These are phyloP conservation scores for Glonium stellatum DNA, from an alignment of 495 filamentous ascomycete species.

Conservation along the genomic window DNA sequence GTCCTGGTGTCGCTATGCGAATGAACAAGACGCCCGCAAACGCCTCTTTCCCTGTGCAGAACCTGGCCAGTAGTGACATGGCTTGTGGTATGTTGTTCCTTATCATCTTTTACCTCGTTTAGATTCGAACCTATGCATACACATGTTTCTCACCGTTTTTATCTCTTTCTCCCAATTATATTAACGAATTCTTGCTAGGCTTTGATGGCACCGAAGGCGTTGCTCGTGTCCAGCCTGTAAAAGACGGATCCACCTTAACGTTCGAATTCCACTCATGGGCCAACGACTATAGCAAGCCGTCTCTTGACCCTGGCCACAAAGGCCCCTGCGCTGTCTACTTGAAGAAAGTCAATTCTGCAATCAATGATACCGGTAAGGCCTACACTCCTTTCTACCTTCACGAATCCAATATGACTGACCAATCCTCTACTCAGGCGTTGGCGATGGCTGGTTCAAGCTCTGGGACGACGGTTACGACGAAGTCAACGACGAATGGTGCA, in stretches of 20 bases:
- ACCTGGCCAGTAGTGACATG: conserved; percentile 54
- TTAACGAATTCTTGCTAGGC: conserved; percentile 36
- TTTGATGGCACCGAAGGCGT: conserved; percentile 50
- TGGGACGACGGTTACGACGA: conserved; percentile 58
- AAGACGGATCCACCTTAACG: conserved; percentile 49
- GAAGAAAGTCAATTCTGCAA: conserved; percentile 44
- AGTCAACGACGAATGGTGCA: conserved; percentile 53
- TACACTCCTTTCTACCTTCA: neutral
- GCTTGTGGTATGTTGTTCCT: conserved; percentile 53
- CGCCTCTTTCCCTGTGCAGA: conserved; percentile 48
- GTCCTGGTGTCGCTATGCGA: conserved; percentile 63
- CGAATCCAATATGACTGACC: conserved; percentile 27
- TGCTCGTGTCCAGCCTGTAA: conserved; percentile 50
- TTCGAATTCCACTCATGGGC: conserved; percentile 58
- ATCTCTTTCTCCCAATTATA: neutral
- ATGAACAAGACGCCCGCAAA: conserved; percentile 47
- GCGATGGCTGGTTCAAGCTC: conserved; percentile 77
- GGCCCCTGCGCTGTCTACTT: conserved; percentile 69
- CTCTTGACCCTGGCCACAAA: conserved; percentile 57
- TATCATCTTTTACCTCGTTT: neutral
- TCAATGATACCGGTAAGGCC: conserved; percentile 25
- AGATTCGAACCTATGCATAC: neutral
- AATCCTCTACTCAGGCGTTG: conserved; percentile 36
- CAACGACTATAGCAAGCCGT: conserved; percentile 47
- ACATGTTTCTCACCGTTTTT: no score